These are phyloP conservation scores for Raddia distichophylla DNA, from an alignment of 176 grass and related monocot species.

Conservation along the genomic window DNA sequence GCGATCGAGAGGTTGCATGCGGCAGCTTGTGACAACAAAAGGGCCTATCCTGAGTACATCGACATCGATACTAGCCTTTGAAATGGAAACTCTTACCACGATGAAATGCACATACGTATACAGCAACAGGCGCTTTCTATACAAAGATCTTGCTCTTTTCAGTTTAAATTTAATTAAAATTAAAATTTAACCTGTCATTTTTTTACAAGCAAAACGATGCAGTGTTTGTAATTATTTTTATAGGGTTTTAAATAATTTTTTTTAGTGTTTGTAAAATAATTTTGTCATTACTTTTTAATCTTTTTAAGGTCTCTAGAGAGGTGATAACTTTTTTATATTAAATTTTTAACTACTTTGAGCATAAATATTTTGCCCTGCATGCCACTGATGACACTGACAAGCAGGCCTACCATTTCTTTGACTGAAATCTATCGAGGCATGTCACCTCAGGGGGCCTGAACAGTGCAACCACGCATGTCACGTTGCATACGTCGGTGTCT, in stretches of 20 bases:
- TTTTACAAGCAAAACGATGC: too few relatives aligned
- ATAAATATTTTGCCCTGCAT: background rate
- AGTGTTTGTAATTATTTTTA: too few relatives aligned
- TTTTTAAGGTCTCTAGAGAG: too few relatives aligned
- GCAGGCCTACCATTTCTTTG: background rate
- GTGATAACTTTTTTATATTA: too few relatives aligned
- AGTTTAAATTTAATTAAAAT: too few relatives aligned
- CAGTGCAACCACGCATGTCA: conserved; percentile 44
- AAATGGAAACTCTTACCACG: background rate
- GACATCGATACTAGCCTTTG: background rate
- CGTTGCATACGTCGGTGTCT: conserved; percentile 36
- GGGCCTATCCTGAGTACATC: background rate
- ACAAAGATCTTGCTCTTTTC: too few relatives aligned
- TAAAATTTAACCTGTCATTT: too few relatives aligned
- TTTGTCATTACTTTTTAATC: too few relatives aligned
- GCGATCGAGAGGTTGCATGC: background rate
- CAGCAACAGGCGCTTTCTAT: background rate
- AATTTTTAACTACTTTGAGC: too few relatives aligned
- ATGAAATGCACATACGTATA: background rate
- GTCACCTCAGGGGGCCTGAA: background rate
- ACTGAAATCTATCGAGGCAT: background rate
- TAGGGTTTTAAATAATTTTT: too few relatives aligned
- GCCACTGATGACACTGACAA: background rate
- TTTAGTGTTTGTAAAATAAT: too few relatives aligned
- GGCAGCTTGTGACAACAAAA: background rate